Conservation (phyloP, 2,329 filamentous ascomycete species). For the Calycina herbarum region DNA sequence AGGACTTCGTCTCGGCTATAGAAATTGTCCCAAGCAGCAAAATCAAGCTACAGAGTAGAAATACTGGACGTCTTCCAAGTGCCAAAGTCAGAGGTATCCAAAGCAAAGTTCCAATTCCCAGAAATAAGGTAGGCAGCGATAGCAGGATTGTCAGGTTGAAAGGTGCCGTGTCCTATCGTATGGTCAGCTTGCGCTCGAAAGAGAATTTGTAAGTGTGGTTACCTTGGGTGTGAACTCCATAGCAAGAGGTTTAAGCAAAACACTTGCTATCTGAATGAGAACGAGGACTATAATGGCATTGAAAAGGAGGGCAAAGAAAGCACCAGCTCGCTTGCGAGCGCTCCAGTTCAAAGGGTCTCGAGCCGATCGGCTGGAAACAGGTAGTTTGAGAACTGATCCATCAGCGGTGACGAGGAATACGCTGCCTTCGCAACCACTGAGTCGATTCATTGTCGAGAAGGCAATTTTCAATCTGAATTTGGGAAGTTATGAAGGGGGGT, state of each 20-base stretch:
- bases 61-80: slow-evolving; percentile 22
- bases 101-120: slow-evolving; percentile 24
- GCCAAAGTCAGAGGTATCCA: slow-evolving; percentile 24
- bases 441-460: no score
- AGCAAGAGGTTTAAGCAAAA: slow-evolving; percentile 15
- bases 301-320: slow-evolving; percentile 17
- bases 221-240: slow-evolving; percentile 18
- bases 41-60: slow-evolving; percentile 13
- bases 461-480: no score
- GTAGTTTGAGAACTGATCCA: slow-evolving; percentile 22
- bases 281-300: slow-evolving; percentile 14
- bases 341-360: slow-evolving; percentile 26
- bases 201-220: background rate
- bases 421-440: slow-evolving; percentile 11
- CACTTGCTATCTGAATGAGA: slow-evolving; percentile 15
- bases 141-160: slow-evolving; percentile 14
- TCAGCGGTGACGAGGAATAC: slow-evolving; percentile 22
- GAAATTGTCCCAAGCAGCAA: slow-evolving; percentile 14
- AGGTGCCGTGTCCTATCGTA: slow-evolving; percentile 18
- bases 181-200: background rate
- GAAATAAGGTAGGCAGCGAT: slow-evolving; percentile 20
- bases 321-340: slow-evolving; percentile 17
- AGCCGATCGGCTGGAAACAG: slow-evolving; percentile 19
- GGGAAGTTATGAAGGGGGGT: no score
- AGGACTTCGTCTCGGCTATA: slow-evolving; percentile 10